Percentiles rank a stretch among this genome's conserved stretches.
Evolutionary conservation across 2,329 filamentous ascomycete genomes (phyloP).

Genomic region (Beauveria caledonica): DNA sequence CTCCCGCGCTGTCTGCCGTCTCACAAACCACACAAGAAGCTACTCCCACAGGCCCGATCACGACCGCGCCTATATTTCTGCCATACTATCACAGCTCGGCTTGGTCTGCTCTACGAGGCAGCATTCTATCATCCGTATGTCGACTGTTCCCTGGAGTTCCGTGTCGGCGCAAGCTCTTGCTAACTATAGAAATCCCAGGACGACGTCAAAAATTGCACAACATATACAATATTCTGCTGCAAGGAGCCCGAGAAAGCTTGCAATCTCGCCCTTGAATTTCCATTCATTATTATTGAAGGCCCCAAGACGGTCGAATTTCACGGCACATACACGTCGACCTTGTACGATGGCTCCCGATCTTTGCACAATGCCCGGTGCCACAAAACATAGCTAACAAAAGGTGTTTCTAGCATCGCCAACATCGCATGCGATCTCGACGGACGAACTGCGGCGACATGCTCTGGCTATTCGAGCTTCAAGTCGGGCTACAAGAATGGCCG

Average conservation of each 20-base stretch:
- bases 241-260: constrained; percentile 32
- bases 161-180: not conserved
- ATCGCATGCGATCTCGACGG: constrained; percentile 35
- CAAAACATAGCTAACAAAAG: not conserved
- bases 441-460: constrained; percentile 38
- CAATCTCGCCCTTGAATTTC: constrained; percentile 36
- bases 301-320: constrained; percentile 36
- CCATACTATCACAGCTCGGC: constrained; percentile 34
- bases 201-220: constrained; percentile 27
- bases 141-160: not conserved
- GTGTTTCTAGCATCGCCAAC: constrained; percentile 31
- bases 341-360: constrained; percentile 25
- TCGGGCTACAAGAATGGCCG: constrained; percentile 30
- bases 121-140: constrained; percentile 35
- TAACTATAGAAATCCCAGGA: constrained; percentile 22
- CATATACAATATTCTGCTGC: constrained; percentile 42
- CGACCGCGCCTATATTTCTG: constrained; percentile 37
- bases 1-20: constrained; percentile 11
- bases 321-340: constrained; percentile 33
- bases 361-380: not conserved
- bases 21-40: constrained; percentile 6
- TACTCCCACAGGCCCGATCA: constrained; percentile 20
- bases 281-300: constrained; percentile 39
- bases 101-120: constrained; percentile 38
- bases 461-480: constrained; percentile 38